Base-by-base conservation (phyloP, 192 early-diverging fungal genomes). In the Podila epicladia region DNA sequence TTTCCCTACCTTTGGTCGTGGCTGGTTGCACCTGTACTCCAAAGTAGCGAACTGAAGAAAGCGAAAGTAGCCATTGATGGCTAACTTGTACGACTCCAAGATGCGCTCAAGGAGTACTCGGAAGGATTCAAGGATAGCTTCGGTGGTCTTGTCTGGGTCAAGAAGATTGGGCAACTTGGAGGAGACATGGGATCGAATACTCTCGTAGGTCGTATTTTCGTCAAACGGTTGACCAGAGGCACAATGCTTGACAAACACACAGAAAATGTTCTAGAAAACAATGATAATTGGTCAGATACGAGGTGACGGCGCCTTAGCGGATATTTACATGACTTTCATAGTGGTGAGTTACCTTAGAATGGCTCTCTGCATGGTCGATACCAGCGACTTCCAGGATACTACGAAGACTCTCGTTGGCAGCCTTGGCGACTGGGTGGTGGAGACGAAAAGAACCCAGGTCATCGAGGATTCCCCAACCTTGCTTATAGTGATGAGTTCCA, bases 401-500 rank as follows among this genome's bases (percentile, higher is more conserved):
- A 20, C 58, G 72, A 8, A 80, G 29, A 5, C 59, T 55, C 12
- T 73, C 67, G 41, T 80, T 73, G 15, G 77, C 71, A 4, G 62
- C 77, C 41, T 48, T 69, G 7, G 77, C 70, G 12, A 80, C 71
- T 53, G 77, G 77, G 31, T 80, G 77, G 24, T 80, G 77, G 32
- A 80, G 68, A 22, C 77, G 70, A 49, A 69, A 80, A 6, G 77
- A 80, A 5, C 71, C 45, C 12, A 88, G 29, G 35, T 89, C 87
- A 29, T 89, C 90, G 37, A 94, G 48, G 24, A 91, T 73, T 33
- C 78, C 79, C 82, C 85, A 77, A 0, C 88, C 93, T 67, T 88
- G 69, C 58, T 84, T 76, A 49, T 92, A 92, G 60, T 83, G 82
- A 70, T 88, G 88, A 17, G 83, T 78, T 28, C 86, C 92, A 68